These are phyloP conservation scores for Chamaecyparis obtusa DNA, from an alignment of 75 land plant species.

Conservation along the genomic window DNA sequence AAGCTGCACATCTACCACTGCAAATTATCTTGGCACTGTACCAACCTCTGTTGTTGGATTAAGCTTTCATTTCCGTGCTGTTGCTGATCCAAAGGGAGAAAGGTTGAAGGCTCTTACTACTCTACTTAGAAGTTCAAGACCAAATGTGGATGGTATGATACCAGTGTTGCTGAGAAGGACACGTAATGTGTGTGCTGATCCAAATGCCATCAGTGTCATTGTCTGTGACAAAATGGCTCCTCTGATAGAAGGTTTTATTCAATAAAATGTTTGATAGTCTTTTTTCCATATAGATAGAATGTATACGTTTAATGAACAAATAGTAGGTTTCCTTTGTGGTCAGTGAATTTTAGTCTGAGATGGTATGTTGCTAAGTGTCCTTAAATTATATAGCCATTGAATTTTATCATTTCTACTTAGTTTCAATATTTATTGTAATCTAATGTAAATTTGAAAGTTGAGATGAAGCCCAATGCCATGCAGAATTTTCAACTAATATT, in stretches of 20 bases:
- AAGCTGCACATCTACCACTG: neutral
- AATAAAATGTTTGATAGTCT: neutral
- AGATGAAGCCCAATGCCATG: neutral
- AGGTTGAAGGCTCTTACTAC: conserved; percentile 54
- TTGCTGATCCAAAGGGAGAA: conserved; percentile 55
- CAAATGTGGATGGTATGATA: conserved; percentile 40
- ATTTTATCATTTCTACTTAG: neutral
- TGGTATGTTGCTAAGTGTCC: neutral
- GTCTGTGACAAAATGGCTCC: conserved; percentile 32
- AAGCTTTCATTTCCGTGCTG: conserved; percentile 46
- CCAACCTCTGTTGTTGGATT: conserved; percentile 71
- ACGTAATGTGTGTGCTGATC: conserved; percentile 57
- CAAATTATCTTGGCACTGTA: conserved; percentile 52
- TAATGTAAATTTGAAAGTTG: no score
- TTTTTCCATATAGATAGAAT: neutral
- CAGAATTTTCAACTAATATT: conserved; percentile 16
- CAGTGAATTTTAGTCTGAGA: neutral
- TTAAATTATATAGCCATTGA: neutral
- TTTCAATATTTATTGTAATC: neutral
- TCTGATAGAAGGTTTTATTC: conserved; percentile 3
- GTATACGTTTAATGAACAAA: neutral
- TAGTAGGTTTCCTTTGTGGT: neutral
- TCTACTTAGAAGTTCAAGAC: conserved; percentile 31
- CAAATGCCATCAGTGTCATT: conserved; percentile 76
- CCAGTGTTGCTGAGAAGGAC: conserved; percentile 61